Evolutionary conservation across 2,329 filamentous ascomycete genomes (phyloP), one percentile per base, ranked within the genome.

Genomic region (Stenocarpella maydis): DNA sequence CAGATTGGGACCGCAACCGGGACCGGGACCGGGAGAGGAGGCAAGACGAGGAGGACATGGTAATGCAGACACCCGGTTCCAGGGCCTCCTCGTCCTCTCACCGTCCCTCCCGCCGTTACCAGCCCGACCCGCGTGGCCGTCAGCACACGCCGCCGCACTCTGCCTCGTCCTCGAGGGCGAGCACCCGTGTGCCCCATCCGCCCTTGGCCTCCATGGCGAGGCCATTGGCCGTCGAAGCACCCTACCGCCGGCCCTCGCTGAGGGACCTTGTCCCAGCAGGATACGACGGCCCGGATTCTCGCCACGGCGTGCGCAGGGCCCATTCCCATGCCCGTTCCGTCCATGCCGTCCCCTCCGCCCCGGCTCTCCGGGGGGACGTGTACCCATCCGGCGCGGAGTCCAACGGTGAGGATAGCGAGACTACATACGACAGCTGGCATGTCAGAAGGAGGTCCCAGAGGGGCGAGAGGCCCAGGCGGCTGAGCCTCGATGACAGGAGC

Each of bases 331-430:
- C 67, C 31, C 69, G 67, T 24, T 53, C 67, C 26, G 41, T 71
- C n/a, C 67, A 58, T 43, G 21, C 47, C n/a, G 63, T 26, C 4
- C 79, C 78, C 45, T 82, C 82, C 4, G 80, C 79, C 28, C 79
- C 78, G 8, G 74, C 76, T 26, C 80, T 81, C 49, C 76, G 75
- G 65, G 74, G 76, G 47, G 80, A 78, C 31, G 80, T 75, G 65
- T 81, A 80, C 3, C 74, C 78, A 9, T 78, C 71, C n/a, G 53
- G 53, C 14, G 45, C 75, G 63, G 82, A 80, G 31, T 80, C 81
- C 7, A 82, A 81, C 24, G 69, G 61, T 39, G 76, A 76, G 47
- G 80, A 80, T 17, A 80, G 80, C n/a, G 79, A 78, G n/a, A 75
- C 75, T 5, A 79, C 78, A 49, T 72, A 75, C n/a, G 78, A 78